phyloP scores from a whole-genome alignment of 116 monocot genomes.

The Trichopus zeylanicus region DNA sequence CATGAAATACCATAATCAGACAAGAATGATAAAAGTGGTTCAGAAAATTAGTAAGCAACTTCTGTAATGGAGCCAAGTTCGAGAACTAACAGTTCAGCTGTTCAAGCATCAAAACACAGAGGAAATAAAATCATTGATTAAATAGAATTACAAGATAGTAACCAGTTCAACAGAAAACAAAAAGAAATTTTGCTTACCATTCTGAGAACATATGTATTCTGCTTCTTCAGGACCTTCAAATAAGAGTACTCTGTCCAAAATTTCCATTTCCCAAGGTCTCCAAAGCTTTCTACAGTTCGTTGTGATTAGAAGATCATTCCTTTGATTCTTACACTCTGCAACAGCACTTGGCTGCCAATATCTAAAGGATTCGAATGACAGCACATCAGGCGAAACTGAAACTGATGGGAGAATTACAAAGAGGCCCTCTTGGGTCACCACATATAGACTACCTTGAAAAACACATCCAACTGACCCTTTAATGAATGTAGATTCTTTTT shows the following conservation, averaged over 20 bases:
- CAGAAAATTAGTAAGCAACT: not conserved
- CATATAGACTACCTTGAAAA: slow-evolving; percentile 72
- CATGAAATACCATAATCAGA: not conserved
- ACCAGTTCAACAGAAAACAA: not conserved
- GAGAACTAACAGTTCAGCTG: not conserved
- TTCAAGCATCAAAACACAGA: not conserved
- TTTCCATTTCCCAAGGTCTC: slow-evolving; percentile 70
- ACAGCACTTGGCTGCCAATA: slow-evolving; percentile 35
- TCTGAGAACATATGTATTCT: slow-evolving; percentile 52
- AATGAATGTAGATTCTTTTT: slow-evolving; percentile 25
- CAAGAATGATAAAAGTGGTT: not conserved
- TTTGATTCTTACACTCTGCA: slow-evolving; percentile 6
- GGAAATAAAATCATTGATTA: not conserved
- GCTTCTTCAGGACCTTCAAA: slow-evolving; percentile 76
- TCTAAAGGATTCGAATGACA: slow-evolving; percentile 19
- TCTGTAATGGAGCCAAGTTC: not conserved
- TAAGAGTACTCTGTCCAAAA: slow-evolving; percentile 70
- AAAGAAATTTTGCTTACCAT: slow-evolving; percentile 39
- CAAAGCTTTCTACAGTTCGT: slow-evolving; percentile 22
- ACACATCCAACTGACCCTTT: slow-evolving; percentile 63
- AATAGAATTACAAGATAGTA: not conserved
- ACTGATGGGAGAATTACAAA: slow-evolving; percentile 80
- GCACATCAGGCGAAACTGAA: slow-evolving; percentile 32
- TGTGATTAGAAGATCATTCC: slow-evolving; percentile 15
- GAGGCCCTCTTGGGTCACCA: slow-evolving; percentile 61